Conservation (phyloP, 1,139 yeast genomes). For the Taiozyma sp. region DNA sequence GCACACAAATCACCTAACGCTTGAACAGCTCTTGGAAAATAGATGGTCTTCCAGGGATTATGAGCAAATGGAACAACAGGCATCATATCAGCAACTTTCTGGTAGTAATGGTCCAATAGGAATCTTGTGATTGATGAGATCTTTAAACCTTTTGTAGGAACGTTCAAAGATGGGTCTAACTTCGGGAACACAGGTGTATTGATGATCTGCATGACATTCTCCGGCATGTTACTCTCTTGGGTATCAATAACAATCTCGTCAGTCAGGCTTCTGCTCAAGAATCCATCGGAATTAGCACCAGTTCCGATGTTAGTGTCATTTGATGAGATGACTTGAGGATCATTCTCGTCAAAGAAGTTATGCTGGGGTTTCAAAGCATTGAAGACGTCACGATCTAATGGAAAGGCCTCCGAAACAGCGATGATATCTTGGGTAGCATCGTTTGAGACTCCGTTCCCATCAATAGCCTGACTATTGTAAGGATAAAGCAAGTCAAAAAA, state of each 20-base stretch:
- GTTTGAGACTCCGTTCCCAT: neutral
- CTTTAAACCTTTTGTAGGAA: conserved; percentile 59
- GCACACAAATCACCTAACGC: conserved; percentile 67
- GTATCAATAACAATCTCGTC: conserved; percentile 16
- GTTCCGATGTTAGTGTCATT: neutral
- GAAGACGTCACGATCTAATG: conserved; percentile 23
- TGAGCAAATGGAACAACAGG: conserved; percentile 78
- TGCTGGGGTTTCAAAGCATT: conserved; percentile 20
- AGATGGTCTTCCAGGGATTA: conserved; percentile 85
- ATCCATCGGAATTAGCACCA: neutral
- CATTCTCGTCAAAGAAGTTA: neutral
- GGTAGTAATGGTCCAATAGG: conserved; percentile 68
- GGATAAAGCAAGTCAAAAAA: conserved; percentile 49
- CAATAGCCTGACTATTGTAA: conserved; percentile 3
- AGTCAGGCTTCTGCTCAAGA: neutral
- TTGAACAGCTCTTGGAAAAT: conserved; percentile 71
- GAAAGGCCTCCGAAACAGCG: conserved; percentile 7
- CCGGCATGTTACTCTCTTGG: conserved; percentile 21
- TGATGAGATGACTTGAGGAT: neutral
- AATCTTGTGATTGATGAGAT: conserved; percentile 67
- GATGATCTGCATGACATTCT: conserved; percentile 16
- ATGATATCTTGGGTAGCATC: neutral
- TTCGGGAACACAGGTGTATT: conserved; percentile 25
- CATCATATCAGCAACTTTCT: conserved; percentile 83
- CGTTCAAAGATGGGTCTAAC: conserved; percentile 37